Evolutionary conservation across 306 rosid species (phyloP), one percentile per base, ranked within the genome.

Genomic region (Neltuma alba): DNA sequence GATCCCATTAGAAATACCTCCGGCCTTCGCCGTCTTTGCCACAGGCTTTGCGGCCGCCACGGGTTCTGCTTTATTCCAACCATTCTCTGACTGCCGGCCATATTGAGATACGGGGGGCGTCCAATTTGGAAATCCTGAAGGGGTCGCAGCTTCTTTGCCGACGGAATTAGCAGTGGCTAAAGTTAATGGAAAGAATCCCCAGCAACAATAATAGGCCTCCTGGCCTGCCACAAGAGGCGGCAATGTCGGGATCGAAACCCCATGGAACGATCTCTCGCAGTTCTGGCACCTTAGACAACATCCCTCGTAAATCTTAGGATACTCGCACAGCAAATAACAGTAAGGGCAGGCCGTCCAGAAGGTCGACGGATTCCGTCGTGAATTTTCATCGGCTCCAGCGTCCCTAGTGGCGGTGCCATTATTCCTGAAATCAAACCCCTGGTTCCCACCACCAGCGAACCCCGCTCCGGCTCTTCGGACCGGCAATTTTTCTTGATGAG

Each of bases 341-440:
- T 95, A 95, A 0, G 99, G 98, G 23, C 99, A 96, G n/a, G 92
- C 89, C 20, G 98, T 96, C 99, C 99, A 96, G 85, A 96, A 95
- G 30, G 79, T 90, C 65, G 62, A 69, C 48, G 87, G 25, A 45
- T 84, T 88, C 80, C 78, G 15, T 81, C 87, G 81, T 60, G 18
- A 66, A 40, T 58, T 72, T 0, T 76, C 78, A 67, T 50, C 61
- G 18, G 25, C 25, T 4, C 0, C 63, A 37, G 28, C 83, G 52
- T 41, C 55, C 33, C 21, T 48, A 6, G 20, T 2, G 23, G 55
- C 60, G 13, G 10, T 58, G 42, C 33, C 21, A 13, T 69, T 68
- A 20, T 81, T 74, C 48, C 47, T 65, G 21, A 40, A 58, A 52
- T 70, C 61, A 2, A 70, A 45, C 6, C 60, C 60, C 21, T 7